A percentile compares a stretch with the other conserved stretches of the same genome.
phyloP scores from a whole-genome alignment of 1,139 yeast species.

The Candida albicans region DNA sequence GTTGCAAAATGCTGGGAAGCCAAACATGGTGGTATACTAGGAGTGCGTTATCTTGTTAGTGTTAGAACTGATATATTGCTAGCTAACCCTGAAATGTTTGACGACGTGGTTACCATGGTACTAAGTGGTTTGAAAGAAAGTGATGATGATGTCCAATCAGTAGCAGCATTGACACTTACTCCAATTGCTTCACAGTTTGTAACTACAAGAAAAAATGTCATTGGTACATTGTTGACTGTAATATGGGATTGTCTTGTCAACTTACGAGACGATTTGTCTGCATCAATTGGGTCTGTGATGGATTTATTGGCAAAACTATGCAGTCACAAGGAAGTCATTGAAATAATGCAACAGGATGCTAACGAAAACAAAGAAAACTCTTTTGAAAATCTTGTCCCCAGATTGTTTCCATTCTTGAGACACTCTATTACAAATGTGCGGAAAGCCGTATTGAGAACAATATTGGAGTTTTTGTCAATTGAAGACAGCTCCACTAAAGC shows the following conservation, averaged over 20 bases:
- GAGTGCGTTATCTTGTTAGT: constrained; percentile 87
- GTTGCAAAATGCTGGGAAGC: constrained; percentile 83
- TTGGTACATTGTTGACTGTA: constrained; percentile 67
- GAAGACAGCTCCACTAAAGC: constrained; percentile 62
- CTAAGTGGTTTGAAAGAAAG: constrained; percentile 79
- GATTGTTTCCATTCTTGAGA: constrained; percentile 87
- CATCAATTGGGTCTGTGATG: constrained; percentile 96
- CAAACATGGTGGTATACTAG: constrained; percentile 96
- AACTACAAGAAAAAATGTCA: constrained; percentile 55
- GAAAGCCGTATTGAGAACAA: constrained; percentile 80
- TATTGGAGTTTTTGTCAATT: constrained; percentile 72
- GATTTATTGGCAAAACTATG: constrained; percentile 87
- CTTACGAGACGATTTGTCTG: constrained; percentile 86
- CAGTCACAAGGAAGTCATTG: constrained; percentile 74
- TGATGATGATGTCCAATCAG: constrained; percentile 97
- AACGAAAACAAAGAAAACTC: constrained; percentile 48
- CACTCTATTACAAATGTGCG: constrained; percentile 94
- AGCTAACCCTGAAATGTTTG: constrained; percentile 56
- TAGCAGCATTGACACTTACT: constrained; percentile 88
- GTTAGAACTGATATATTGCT: constrained; percentile 79
- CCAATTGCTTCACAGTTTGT: constrained; percentile 90
- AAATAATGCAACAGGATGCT: constrained; percentile 66
- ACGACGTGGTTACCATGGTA: constrained; percentile 79
- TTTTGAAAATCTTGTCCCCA: constrained; percentile 80
- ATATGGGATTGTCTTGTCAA: constrained; percentile 88